Conservation (phyloP, 768 basidiomycete genomes). For the Trametes cubensis region DNA sequence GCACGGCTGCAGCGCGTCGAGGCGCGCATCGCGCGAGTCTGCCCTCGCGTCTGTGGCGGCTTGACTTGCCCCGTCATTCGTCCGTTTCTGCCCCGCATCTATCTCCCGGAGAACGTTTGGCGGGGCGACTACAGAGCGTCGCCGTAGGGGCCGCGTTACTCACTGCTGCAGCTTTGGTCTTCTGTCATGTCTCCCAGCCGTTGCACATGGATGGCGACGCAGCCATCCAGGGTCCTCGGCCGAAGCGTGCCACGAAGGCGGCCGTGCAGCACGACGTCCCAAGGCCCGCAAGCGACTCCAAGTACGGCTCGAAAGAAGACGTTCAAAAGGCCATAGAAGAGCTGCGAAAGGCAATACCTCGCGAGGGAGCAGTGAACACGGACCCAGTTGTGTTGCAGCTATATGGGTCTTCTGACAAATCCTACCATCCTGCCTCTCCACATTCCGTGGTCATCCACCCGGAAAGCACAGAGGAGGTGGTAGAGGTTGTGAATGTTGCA, state of each 20-base stretch:
- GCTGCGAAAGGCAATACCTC: conserved; percentile 49
- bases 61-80: neutral
- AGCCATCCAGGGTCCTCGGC: conserved; percentile 4
- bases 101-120: conserved; percentile 1
- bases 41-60: conserved; percentile 2
- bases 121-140: neutral
- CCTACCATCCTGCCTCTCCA: conserved; percentile 55
- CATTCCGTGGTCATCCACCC: conserved; percentile 56
- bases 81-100: neutral
- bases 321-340: conserved; percentile 55
- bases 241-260: conserved; percentile 11
- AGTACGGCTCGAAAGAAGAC: conserved; percentile 53
- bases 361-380: conserved; percentile 51
- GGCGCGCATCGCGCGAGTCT: conserved; percentile 1
- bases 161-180: neutral
- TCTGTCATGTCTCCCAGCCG: neutral
- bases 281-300: conserved; percentile 5
- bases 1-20: neutral
- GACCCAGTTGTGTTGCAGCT: conserved; percentile 52
- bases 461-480: conserved; percentile 77
- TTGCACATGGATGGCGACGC: conserved; percentile 18
- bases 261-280: conserved; percentile 4
- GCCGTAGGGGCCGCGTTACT: neutral
- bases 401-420: conserved; percentile 70
- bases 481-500: conserved; percentile 76